Conservation (phyloP, 352 stramenopile genomes). For the Pelagophyceae sp. region DNA sequence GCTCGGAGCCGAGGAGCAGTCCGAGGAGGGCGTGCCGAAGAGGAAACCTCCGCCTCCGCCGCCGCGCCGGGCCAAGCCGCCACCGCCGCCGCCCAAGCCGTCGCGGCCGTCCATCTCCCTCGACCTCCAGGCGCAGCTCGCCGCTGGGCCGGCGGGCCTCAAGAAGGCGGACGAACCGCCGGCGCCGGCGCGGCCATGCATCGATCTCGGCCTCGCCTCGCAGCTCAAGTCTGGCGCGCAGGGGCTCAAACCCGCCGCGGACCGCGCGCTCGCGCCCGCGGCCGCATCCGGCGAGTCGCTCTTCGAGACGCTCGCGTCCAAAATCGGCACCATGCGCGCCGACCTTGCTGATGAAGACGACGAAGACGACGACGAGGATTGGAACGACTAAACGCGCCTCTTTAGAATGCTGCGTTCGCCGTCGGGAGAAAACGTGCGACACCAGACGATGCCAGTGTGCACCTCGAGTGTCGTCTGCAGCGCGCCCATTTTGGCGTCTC, state of each 20-base stretch:
- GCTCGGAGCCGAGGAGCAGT: too few relatives aligned
- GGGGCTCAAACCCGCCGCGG: background rate
- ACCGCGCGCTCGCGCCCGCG: background rate
- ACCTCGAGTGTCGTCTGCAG: too few relatives aligned
- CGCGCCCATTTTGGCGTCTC: too few relatives aligned
- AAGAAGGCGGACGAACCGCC: background rate
- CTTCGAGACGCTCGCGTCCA: background rate
- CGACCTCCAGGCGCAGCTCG: background rate
- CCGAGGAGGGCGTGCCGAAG: too few relatives aligned
- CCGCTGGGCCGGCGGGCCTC: background rate
- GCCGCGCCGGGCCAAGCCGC: background rate
- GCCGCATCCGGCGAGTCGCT: background rate
- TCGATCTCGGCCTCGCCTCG: background rate
- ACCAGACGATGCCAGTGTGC: too few relatives aligned
- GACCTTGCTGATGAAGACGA: background rate
- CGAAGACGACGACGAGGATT: conserved; percentile 1
- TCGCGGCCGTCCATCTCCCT: background rate
- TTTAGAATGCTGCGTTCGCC: too few relatives aligned
- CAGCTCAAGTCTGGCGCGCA: background rate
- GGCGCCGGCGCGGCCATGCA: background rate
- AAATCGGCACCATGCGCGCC: background rate
- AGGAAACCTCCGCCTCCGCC: too few relatives aligned
- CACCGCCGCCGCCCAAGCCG: background rate
- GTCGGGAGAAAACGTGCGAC: too few relatives aligned
- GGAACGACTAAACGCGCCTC: too few relatives aligned